These are phyloP conservation scores for fission yeast (Schizosaccharomyces pombe) DNA, from an alignment of 805 yeast genomes.

Conservation along the genomic window DNA sequence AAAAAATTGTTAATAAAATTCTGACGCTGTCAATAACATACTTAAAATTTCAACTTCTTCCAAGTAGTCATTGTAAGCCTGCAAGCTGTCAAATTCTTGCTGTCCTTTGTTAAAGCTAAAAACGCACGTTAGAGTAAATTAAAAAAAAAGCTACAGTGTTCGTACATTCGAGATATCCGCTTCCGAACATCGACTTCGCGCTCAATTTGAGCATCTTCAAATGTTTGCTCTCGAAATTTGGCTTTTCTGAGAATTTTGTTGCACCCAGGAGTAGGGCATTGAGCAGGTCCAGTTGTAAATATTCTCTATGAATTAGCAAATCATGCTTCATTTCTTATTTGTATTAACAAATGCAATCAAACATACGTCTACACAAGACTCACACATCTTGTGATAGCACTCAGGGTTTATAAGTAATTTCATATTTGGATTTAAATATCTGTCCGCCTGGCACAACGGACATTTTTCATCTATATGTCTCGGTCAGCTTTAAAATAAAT, in stretches of 20 bases:
- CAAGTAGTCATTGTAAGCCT: slow-evolving; percentile 49
- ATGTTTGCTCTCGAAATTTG: slow-evolving; percentile 74
- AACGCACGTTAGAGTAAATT: background rate
- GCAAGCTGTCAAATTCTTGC: slow-evolving; percentile 39
- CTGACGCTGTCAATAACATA: background rate
- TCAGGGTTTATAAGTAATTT: slow-evolving; percentile 83
- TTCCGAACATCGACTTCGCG: slow-evolving; percentile 77
- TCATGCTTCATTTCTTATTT: slow-evolving; percentile 18
- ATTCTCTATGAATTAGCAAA: slow-evolving; percentile 67
- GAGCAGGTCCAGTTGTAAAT: slow-evolving; percentile 83
- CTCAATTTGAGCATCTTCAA: slow-evolving; percentile 76
- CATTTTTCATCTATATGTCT: slow-evolving; percentile 52
- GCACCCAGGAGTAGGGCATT: slow-evolving; percentile 86
- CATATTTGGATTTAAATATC: slow-evolving; percentile 83
- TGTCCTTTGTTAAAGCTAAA: slow-evolving; percentile 47
- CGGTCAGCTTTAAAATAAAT: no score
- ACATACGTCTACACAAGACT: slow-evolving; percentile 4
- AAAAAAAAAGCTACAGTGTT: background rate
- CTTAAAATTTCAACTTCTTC: slow-evolving; percentile 60
- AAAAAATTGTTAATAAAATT: no score
- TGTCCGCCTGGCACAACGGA: slow-evolving; percentile 89
- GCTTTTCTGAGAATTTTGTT: slow-evolving; percentile 68
- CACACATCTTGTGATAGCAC: slow-evolving; percentile 94
- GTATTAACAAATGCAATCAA: slow-evolving; percentile 12
- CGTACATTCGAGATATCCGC: slow-evolving; percentile 35